Evolutionary conservation across 2,329 filamentous ascomycete genomes (phyloP), one percentile per base, ranked within the genome.

Genomic region (Fusarium siculi): DNA sequence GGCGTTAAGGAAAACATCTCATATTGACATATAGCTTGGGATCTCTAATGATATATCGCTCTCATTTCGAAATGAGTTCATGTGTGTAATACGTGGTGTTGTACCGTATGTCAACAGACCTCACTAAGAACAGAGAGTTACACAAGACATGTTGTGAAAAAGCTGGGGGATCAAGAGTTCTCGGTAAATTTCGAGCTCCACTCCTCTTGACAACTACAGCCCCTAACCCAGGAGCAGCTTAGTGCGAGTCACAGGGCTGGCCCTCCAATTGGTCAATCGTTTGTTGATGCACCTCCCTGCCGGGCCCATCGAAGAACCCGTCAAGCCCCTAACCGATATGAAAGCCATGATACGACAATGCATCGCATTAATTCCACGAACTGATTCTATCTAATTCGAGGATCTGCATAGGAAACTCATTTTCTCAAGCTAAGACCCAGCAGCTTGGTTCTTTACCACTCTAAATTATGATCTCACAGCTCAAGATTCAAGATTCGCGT

Each of bases 101-200:
- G 47, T 50, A 14, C 23, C 16, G 47, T 23, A 23, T 9, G 11
- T 8, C n/a, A 34, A 34, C 9, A 14, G 47, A 16, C 21, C 15
- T 50, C 30, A 39, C 32, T 52, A 37, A 57, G 23, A 53, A n/a
- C 21, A 44, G 42, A 30, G 66, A 64, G 53, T 21, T n/a, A 16
- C 46, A 57, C 34, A 23, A 57, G 62, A 25, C 56, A 61, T 71
- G 70, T 71, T 54, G 44, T 9, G 19, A 73, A 73, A 73, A 74
- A 34, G 28, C 46, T 47, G 66, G 70, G 70, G 71, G 56, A 54
- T 73, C 56, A 56, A 67, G 63, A 63, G 56, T 61, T 30, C 47
- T 49, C 57, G 70, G 62, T 71, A 60, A 73, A 68, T 71, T 61
- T 58, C 43, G n/a, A 60, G 58, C 34, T 55, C 54, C 56, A 61